Evolutionary conservation across 1,139 yeast species (phyloP).

Genomic region (Pichia sp.): DNA sequence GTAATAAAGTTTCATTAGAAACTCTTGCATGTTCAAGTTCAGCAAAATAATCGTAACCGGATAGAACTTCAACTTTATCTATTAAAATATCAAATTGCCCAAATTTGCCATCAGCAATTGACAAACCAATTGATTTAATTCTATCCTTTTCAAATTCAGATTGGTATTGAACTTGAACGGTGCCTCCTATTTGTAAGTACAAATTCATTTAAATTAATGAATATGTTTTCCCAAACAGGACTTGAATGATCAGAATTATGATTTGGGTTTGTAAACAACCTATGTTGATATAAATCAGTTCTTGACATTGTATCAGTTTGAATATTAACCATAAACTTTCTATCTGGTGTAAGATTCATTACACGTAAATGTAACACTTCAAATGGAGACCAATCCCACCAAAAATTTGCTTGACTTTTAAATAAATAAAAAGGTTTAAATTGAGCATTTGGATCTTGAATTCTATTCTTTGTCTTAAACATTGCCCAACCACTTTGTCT

Average conservation of each 20-base stretch:
- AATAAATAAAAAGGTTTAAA: conserved; percentile 37
- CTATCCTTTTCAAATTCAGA: conserved; percentile 55
- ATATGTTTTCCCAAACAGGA: conserved; percentile 66
- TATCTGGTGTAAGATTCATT: conserved; percentile 35
- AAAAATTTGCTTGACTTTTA: conserved; percentile 29
- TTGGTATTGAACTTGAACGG: conserved; percentile 56
- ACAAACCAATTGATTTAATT: conserved; percentile 71
- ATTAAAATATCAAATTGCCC: conserved; percentile 70
- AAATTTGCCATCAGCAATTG: conserved; percentile 70
- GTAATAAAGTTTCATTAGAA: conserved; percentile 9
- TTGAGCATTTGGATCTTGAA: conserved; percentile 35
- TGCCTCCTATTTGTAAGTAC: conserved; percentile 79
- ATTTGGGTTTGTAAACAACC: conserved; percentile 49
- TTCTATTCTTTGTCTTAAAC: conserved; percentile 65
- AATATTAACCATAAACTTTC: conserved; percentile 67
- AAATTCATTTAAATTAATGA: conserved; percentile 69
- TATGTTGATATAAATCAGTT: conserved; percentile 77
- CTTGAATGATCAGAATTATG: neutral
- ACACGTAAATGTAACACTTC: conserved; percentile 55
- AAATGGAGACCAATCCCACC: conserved; percentile 32
- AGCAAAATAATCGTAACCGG: conserved; percentile 44
- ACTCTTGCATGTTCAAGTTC: conserved; percentile 32
- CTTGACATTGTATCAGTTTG: conserved; percentile 76
- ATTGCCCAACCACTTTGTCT: conserved; percentile 78
- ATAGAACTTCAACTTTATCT: conserved; percentile 69